These are phyloP conservation scores for Botrytis galanthina DNA, from an alignment of 2,329 filamentous ascomycete species.

Conservation along the genomic window DNA sequence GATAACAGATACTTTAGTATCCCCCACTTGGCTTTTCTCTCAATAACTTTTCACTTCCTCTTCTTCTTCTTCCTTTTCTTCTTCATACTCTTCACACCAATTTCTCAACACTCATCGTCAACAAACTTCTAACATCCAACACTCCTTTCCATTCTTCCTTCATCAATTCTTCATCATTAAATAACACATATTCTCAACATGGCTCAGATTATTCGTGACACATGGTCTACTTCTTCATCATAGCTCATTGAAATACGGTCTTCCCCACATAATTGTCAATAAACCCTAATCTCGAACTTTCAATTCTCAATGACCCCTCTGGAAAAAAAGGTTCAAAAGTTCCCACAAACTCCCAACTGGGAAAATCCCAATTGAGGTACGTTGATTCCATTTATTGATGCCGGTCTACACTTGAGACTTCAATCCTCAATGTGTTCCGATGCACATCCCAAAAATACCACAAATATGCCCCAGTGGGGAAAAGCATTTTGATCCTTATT, in stretches of 20 bases:
- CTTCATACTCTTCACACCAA: not conserved
- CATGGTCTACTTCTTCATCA: constrained; percentile 10
- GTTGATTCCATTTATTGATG: not conserved
- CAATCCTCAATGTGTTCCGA: not conserved
- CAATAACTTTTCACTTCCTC: not conserved
- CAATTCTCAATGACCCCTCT: not conserved
- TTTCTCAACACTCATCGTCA: not conserved
- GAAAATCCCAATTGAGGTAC: not conserved
- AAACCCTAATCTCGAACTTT: not conserved
- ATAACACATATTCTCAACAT: not conserved
- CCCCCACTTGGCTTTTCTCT: not conserved
- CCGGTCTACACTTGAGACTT: not conserved
- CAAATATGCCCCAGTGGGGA: not conserved
- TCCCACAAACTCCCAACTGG: no score
- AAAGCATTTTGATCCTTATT: not conserved
- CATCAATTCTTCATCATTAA: not conserved
- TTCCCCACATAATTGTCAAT: not conserved
- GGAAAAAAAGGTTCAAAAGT: not conserved
- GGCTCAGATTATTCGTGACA: not conserved
- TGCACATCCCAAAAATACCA: not conserved
- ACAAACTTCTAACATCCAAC: not conserved
- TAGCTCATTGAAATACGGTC: not conserved
- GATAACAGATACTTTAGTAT: not conserved
- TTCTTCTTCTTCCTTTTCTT: not conserved
- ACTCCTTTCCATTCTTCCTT: not conserved